Conservation (phyloP, 371 early-diverging fungal genomes). For the Circinella minor region DNA sequence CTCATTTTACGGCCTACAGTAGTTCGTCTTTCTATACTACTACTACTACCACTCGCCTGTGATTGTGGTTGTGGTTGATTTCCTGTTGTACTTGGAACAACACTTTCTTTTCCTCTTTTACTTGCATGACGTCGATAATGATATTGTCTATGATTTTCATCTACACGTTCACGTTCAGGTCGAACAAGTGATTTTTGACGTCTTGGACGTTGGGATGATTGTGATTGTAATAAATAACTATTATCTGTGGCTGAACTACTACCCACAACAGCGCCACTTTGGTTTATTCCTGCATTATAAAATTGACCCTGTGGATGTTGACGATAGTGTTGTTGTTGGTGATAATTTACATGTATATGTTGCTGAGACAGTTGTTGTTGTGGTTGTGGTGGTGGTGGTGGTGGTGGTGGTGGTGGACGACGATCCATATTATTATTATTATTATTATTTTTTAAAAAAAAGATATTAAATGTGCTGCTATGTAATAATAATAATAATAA, state of each 20-base stretch:
- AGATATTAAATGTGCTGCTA: no score
- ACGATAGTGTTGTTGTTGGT: no score
- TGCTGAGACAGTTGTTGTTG: no score
- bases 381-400: no score
- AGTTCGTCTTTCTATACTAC: slow-evolving; percentile 18
- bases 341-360: no score
- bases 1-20: slow-evolving; percentile 19
- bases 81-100: slow-evolving; percentile 43
- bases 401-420: no score
- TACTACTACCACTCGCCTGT: no score
- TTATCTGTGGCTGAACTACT: slow-evolving; percentile 2
- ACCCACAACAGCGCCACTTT: neutral
- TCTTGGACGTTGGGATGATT: slow-evolving; percentile 21
- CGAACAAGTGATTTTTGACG: slow-evolving; percentile 72
- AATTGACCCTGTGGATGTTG: neutral
- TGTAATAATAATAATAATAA: no score
- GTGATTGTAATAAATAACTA: neutral
- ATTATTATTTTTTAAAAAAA: no score
- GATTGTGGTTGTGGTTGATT: slow-evolving; percentile 26
- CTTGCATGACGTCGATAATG: slow-evolving; percentile 53
- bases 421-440: no score
- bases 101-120: slow-evolving; percentile 34
- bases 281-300: neutral
- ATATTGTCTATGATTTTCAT: slow-evolving; percentile 57
- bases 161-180: slow-evolving; percentile 72